Percentiles rank a stretch among this genome's conserved stretches.
Evolutionary conservation across 345 rosid species (phyloP).

Genomic region (Mallotus nudiflorus): DNA sequence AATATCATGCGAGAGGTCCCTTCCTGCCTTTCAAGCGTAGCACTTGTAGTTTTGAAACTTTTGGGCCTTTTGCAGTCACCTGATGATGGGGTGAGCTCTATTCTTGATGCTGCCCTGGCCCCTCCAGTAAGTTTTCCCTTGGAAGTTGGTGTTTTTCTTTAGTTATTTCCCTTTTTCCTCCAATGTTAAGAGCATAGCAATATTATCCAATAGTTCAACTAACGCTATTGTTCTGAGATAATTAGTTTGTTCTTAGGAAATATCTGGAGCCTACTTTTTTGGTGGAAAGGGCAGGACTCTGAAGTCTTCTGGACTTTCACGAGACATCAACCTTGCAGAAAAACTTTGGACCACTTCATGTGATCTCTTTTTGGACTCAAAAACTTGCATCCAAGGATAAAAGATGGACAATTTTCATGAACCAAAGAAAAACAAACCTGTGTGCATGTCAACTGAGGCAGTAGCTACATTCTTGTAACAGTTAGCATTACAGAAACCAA

Average conservation of each 20-base stretch:
- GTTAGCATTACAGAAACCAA: neutral
- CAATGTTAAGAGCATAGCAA: too few relatives aligned
- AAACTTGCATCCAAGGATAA: conserved; percentile 24
- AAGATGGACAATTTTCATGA: neutral
- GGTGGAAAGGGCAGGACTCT: conserved; percentile 76
- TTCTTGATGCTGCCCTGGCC: conserved; percentile 83
- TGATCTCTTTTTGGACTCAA: conserved; percentile 38
- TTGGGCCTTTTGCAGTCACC: conserved; percentile 64
- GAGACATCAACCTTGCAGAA: conserved; percentile 45
- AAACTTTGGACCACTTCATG: conserved; percentile 68
- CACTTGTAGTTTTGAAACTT: conserved; percentile 47
- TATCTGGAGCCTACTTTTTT: conserved; percentile 70
- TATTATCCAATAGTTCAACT: neutral
- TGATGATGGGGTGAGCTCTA: conserved; percentile 53
- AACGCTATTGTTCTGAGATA: neutral
- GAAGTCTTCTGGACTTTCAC: conserved; percentile 54
- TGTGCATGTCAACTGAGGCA: too few relatives aligned
- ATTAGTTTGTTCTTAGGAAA: conserved; percentile 45
- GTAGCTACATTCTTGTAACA: neutral
- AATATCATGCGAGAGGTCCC: conserved; percentile 93
- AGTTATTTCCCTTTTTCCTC: neutral
- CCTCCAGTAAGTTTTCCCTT: conserved; percentile 58
- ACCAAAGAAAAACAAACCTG: neutral
- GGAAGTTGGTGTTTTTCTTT: neutral
- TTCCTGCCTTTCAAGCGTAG: conserved; percentile 41